Conservation (phyloP, 768 basidiomycete genomes). For the Pluteus cervinus region DNA sequence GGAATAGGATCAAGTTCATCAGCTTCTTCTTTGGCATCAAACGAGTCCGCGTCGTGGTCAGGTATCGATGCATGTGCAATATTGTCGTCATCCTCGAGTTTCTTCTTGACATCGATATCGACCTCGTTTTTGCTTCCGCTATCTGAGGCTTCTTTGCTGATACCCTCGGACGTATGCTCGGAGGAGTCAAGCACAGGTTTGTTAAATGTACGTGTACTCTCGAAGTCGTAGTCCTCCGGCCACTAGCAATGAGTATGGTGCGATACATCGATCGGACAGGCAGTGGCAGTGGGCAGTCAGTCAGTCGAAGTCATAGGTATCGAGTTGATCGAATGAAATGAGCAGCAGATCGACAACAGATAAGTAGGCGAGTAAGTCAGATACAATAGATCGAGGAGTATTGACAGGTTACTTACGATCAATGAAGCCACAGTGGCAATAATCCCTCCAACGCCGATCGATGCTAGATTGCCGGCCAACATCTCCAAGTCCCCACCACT, state of each 20-base stretch:
- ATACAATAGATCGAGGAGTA: neutral
- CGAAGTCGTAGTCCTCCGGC: slow-evolving; percentile 83
- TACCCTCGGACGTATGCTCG: slow-evolving; percentile 13
- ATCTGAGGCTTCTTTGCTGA: slow-evolving; percentile 28
- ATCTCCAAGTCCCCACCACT: slow-evolving; percentile 47
- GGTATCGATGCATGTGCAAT: slow-evolving; percentile 27
- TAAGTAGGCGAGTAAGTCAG: neutral
- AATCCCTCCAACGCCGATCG: slow-evolving; percentile 77
- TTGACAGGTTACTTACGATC: slow-evolving; percentile 38
- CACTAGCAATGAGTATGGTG: no score
- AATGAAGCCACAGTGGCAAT: slow-evolving; percentile 60
- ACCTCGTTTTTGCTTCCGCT: slow-evolving; percentile 28
- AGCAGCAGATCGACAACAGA: neutral
- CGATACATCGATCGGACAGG: no score
- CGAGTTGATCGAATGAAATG: neutral
- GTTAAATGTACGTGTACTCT: slow-evolving; percentile 75
- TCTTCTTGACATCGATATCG: slow-evolving; percentile 13
- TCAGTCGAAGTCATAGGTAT: slow-evolving; percentile 4
- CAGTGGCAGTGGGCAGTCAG: no score
- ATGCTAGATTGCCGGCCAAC: slow-evolving; percentile 86
- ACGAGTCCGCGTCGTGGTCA: slow-evolving; percentile 30
- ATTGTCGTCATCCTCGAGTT: no score
- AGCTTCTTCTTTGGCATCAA: slow-evolving; percentile 32
- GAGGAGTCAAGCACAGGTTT: slow-evolving; percentile 12
- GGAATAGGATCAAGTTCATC: slow-evolving; percentile 59